phyloP scores from a whole-genome alignment of 2,329 filamentous ascomycete species.

The Colletotrichum sp. region DNA sequence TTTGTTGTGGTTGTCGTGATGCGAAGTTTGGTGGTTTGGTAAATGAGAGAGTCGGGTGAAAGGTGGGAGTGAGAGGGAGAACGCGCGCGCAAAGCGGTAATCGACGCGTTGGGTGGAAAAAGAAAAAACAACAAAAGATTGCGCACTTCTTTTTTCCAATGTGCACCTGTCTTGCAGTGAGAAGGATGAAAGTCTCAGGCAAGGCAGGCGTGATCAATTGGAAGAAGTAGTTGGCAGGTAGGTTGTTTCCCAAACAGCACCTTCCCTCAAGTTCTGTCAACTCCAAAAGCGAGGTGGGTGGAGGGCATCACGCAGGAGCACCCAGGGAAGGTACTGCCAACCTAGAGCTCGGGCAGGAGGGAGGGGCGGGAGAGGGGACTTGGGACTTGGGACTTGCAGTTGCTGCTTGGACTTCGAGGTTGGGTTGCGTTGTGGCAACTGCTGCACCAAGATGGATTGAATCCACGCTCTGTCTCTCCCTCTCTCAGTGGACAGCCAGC shows the following conservation, averaged over 20 bases:
- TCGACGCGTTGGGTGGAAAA: not conserved
- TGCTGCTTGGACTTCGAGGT: not conserved
- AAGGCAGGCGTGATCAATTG: constrained; percentile 1
- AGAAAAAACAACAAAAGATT: not conserved
- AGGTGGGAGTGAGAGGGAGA: not conserved
- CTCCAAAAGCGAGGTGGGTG: not conserved
- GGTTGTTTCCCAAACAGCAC: not conserved
- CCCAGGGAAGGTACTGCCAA: not conserved
- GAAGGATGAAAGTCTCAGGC: not conserved
- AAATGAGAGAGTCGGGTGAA: not conserved
- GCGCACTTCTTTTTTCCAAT: not conserved
- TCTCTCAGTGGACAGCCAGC: not conserved
- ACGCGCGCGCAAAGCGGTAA: not conserved
- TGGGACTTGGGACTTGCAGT: not conserved
- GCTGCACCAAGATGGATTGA: not conserved
- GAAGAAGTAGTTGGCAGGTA: not conserved
- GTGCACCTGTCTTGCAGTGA: not conserved
- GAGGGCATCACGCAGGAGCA: constrained; percentile 17
- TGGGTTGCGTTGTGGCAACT: not conserved
- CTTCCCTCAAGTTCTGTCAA: constrained; percentile 1
- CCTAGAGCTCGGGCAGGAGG: not conserved
- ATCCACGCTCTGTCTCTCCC: no score
- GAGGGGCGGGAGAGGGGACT: not conserved
- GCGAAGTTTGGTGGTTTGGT: not conserved
- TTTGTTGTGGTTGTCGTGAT: not conserved